Conservation (phyloP, 495 filamentous ascomycete species). For the Gamarada debralockiae region DNA sequence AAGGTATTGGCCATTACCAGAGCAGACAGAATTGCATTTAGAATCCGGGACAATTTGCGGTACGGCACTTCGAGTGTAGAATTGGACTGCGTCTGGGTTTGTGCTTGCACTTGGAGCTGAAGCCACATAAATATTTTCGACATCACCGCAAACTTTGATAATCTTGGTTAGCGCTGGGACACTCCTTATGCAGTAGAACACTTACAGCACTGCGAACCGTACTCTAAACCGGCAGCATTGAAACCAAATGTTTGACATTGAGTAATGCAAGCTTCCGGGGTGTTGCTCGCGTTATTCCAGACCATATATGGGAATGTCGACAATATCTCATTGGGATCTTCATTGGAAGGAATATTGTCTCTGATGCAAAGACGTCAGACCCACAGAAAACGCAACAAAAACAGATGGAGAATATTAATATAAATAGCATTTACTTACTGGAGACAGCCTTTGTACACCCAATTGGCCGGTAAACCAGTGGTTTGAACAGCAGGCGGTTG, state of each 20-base stretch:
- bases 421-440: not conserved
- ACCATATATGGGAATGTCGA: conserved; percentile 18
- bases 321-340: conserved; percentile 34
- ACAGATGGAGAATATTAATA: too few relatives aligned
- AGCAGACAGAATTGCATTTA: conserved; percentile 36
- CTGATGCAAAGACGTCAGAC: not conserved
- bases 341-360: not conserved
- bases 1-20: conserved; percentile 45
- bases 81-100: not conserved
- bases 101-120: not conserved
- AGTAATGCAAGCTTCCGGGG: conserved; percentile 31
- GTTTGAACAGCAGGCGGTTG: conserved; percentile 18
- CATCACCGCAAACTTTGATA: not conserved
- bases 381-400: not conserved
- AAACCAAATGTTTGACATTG: conserved; percentile 35
- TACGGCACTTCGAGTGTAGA: not conserved
- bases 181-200: not conserved
- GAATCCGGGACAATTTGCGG: not conserved
- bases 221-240: conserved; percentile 37
- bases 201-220: conserved; percentile 33
- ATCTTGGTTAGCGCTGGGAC: not conserved
- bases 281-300: conserved; percentile 29
- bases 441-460: conserved; percentile 18
- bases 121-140: not conserved
- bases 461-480: conserved; percentile 13